A percentile compares a stretch with the other conserved stretches of the same genome.
These are phyloP conservation scores for Pistacia vera DNA, from an alignment of 345 rosid species.

Conservation along the genomic window DNA sequence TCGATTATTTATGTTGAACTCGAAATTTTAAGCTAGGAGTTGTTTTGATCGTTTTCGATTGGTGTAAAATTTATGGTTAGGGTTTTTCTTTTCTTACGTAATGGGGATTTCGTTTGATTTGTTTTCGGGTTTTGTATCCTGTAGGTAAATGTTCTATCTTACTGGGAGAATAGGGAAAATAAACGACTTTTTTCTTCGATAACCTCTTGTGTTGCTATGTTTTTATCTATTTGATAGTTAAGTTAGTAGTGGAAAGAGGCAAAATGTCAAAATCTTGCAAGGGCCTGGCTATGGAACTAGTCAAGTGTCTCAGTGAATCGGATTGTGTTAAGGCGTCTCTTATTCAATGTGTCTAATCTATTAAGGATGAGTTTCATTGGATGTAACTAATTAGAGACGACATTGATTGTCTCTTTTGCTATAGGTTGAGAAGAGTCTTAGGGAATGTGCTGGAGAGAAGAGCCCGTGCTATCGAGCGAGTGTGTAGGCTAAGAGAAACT, in stretches of 20 bases:
- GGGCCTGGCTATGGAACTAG: conserved; percentile 91
- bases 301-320: conserved; percentile 91
- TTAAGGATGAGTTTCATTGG: neutral
- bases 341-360: neutral
- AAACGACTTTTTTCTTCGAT: neutral
- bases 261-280: conserved; percentile 94
- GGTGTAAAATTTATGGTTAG: neutral
- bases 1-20: neutral
- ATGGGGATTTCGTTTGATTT: neutral
- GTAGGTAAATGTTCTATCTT: neutral
- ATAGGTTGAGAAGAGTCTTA: conserved; percentile 74
- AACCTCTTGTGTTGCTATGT: neutral
- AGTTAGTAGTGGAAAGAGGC: neutral
- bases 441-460: conserved; percentile 91
- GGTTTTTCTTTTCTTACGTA: neutral
- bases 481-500: conserved; percentile 96
- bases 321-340: conserved; percentile 65
- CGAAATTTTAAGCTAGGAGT: too few relatives aligned
- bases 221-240: neutral
- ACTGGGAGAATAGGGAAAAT: neutral
- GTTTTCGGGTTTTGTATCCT: neutral
- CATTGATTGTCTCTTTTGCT: neutral
- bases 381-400: neutral
- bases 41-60: neutral
- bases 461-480: conserved; percentile 76